A percentile compares a stretch with the other conserved stretches of the same genome.
Conservation (phyloP, 202 grass and related monocot genomes). For the Setaria italica region DNA sequence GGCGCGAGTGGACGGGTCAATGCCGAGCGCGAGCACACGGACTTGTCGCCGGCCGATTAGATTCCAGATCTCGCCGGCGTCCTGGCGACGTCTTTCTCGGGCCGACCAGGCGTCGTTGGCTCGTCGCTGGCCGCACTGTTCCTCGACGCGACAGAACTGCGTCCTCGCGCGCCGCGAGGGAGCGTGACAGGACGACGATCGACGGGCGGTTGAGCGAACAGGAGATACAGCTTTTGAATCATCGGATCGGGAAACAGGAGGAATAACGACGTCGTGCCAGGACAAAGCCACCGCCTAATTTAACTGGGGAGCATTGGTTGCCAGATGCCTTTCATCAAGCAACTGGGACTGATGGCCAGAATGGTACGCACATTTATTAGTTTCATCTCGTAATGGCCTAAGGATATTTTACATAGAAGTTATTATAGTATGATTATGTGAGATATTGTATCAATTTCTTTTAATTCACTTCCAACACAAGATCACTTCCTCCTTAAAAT, state of each 20-base stretch:
- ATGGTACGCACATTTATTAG: too few relatives aligned
- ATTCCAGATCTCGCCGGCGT: neutral
- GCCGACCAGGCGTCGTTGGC: conserved; percentile 39
- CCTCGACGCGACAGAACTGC: conserved; percentile 14
- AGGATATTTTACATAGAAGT: too few relatives aligned
- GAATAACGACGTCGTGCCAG: neutral
- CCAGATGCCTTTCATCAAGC: too few relatives aligned
- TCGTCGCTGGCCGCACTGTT: conserved; percentile 7
- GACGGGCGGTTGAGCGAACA: neutral
- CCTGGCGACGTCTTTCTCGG: too few relatives aligned
- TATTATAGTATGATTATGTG: too few relatives aligned
- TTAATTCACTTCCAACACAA: too few relatives aligned
- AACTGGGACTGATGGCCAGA: too few relatives aligned
- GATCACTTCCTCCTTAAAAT: too few relatives aligned
- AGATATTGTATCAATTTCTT: too few relatives aligned
- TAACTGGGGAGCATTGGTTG: neutral
- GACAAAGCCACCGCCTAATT: neutral
- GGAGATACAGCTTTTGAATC: neutral
- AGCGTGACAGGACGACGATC: conserved; percentile 17
- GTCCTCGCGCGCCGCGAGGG: neutral
- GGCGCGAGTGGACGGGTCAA: conserved; percentile 38
- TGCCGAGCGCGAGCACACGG: neutral
- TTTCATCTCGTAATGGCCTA: too few relatives aligned
- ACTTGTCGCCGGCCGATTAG: neutral
- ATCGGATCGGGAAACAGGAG: neutral